phyloP scores from a whole-genome alignment of 495 filamentous ascomycete species.

The Aspergillus conjunctus region DNA sequence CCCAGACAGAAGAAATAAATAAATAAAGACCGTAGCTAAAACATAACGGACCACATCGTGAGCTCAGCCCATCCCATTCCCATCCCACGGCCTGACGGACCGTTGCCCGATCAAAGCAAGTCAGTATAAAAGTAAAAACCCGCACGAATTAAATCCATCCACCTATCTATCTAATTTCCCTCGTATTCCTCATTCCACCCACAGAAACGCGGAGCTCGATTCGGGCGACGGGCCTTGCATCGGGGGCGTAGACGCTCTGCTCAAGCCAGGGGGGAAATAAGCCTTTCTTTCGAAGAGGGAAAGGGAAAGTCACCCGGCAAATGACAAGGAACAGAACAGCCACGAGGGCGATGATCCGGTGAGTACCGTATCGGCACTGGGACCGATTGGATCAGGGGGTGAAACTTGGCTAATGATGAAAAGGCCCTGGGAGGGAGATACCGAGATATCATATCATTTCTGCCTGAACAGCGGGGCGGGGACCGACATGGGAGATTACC shows the following conservation, averaged over 20 bases:
- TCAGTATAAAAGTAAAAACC: no score
- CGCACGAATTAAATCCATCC: background rate
- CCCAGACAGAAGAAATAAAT: background rate
- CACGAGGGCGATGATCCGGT: background rate
- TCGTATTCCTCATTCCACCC: background rate
- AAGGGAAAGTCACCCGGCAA: background rate
- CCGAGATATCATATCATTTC: no score
- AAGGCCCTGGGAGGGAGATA: no score
- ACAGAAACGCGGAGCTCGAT: conserved; percentile 1
- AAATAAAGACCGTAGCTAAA: background rate
- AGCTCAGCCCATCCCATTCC: no score
- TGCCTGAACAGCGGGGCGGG: conserved; percentile 4
- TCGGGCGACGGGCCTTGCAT: conserved; percentile 5
- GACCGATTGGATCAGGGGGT: background rate
- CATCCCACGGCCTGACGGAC: conserved; percentile 14
- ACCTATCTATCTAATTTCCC: background rate
- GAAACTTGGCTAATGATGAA: background rate
- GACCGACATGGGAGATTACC: background rate
- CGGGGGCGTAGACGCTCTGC: no score
- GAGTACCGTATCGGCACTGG: background rate
- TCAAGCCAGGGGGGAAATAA: background rate
- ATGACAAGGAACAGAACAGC: background rate
- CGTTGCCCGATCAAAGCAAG: conserved; percentile 12
- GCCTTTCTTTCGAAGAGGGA: background rate
- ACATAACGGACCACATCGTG: background rate